Percentiles rank a stretch among this genome's conserved stretches.
Evolutionary conservation across 352 stramenopile species (phyloP).

Genomic region (Phytophthora hibernalis): DNA sequence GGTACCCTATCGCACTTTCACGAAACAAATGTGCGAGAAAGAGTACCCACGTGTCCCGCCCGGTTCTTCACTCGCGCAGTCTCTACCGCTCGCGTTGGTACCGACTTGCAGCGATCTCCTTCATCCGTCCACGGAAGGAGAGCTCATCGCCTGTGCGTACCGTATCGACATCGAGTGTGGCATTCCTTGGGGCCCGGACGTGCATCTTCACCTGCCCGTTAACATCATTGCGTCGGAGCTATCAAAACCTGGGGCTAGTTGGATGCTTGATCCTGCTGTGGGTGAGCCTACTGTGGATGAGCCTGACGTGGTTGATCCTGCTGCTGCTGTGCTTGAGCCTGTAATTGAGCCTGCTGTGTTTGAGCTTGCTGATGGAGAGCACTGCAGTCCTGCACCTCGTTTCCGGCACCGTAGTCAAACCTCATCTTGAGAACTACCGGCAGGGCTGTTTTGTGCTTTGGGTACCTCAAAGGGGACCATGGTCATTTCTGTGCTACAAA

Average conservation of each 20-base stretch:
- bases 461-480: too few relatives aligned
- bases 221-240: conserved; percentile 55
- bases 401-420: too few relatives aligned
- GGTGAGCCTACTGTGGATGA: too few relatives aligned
- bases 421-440: too few relatives aligned
- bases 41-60: conserved; percentile 61
- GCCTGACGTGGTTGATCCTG: too few relatives aligned
- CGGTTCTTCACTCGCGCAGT: conserved; percentile 45
- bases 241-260: conserved; percentile 26
- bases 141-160: conserved; percentile 63
- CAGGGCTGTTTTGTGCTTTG: too few relatives aligned
- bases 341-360: too few relatives aligned
- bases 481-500: too few relatives aligned
- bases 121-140: conserved; percentile 55
- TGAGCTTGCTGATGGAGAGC: too few relatives aligned
- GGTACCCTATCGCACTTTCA: conserved; percentile 47
- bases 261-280: conserved; percentile 12
- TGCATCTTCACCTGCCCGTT: conserved; percentile 62
- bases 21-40: conserved; percentile 44
- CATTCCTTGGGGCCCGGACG: conserved; percentile 70
- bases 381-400: too few relatives aligned
- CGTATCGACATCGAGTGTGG: conserved; percentile 72
- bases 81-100: conserved; percentile 54
- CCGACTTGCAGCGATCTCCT: conserved; percentile 38
- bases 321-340: too few relatives aligned